Conservation (phyloP, 495 filamentous ascomycete species). For the Lasiosphaeria ovina region DNA sequence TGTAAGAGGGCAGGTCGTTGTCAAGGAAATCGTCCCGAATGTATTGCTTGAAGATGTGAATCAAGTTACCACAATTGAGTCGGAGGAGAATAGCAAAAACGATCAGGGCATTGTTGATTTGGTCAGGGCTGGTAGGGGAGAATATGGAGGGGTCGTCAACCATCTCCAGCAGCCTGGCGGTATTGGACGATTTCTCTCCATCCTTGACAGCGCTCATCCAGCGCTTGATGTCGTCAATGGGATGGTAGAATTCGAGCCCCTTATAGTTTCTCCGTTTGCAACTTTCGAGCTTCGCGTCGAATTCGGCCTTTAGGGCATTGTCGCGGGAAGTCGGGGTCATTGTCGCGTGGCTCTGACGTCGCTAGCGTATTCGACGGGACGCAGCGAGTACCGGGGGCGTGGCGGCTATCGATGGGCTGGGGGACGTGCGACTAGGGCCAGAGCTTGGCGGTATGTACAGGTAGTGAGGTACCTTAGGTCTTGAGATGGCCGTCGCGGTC, state of each 20-base stretch:
- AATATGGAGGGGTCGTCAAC: not conserved
- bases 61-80: slow-evolving; percentile 27
- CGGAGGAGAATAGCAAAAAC: slow-evolving; percentile 37
- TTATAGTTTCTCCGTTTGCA: slow-evolving; percentile 13
- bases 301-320: not conserved
- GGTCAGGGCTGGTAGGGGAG: not conserved
- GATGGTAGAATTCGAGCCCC: slow-evolving; percentile 17
- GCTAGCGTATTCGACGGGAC: not conserved
- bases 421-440: not conserved
- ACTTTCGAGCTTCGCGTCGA: slow-evolving; percentile 4
- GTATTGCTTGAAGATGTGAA: slow-evolving; percentile 25
- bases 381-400: not conserved
- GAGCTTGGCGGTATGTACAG: no score
- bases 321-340: not conserved
- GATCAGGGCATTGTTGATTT: slow-evolving; percentile 16
- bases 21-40: slow-evolving; percentile 6
- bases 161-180: not conserved
- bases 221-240: slow-evolving; percentile 8
- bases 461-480: no score
- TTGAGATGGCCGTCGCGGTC: no score
- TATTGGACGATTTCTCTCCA: not conserved
- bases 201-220: slow-evolving; percentile 17
- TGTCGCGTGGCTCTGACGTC: not conserved
- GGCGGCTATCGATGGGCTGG: not conserved
- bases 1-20: slow-evolving; percentile 14